phyloP scores from a whole-genome alignment of 2,329 filamentous ascomycete species.

The Neopestalotiopsis rosae region DNA sequence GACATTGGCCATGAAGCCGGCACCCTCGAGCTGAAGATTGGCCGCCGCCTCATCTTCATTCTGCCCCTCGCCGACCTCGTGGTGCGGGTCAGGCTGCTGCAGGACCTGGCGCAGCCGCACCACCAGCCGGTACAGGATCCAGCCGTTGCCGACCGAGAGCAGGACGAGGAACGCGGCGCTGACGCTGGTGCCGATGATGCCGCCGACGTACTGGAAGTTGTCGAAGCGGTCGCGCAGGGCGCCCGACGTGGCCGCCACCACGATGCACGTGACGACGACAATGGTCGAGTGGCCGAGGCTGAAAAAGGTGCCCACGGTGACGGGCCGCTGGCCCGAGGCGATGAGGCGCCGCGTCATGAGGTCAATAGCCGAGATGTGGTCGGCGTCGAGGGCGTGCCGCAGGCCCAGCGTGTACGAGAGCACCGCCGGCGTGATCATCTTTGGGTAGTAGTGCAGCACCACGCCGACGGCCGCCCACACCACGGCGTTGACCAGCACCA shows the following conservation, averaged over 20 bases:
- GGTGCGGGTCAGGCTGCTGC: constrained; percentile 39
- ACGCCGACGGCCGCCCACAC: constrained; percentile 61
- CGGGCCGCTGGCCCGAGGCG: constrained; percentile 82
- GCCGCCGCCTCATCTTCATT: constrained; percentile 39
- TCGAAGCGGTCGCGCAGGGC: constrained; percentile 83
- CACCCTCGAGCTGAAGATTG: constrained; percentile 75
- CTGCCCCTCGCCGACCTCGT: constrained; percentile 31
- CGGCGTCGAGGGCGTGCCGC: constrained; percentile 95
- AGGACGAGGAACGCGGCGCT: constrained; percentile 84
- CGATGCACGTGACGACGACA: constrained; percentile 86
- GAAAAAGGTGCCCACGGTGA: constrained; percentile 94
- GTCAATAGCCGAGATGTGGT: constrained; percentile 87
- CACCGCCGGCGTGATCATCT: constrained; percentile 78
- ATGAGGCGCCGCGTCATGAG: constrained; percentile 91
- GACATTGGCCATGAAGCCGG: constrained; percentile 74
- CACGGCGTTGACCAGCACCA: constrained; percentile 56
- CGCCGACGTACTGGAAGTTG: constrained; percentile 78
- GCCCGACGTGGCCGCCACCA: constrained; percentile 88
- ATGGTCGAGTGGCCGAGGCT: constrained; percentile 93
- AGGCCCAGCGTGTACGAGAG: constrained; percentile 89
- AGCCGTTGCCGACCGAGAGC: constrained; percentile 82
- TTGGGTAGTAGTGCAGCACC: constrained; percentile 57
- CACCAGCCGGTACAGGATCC: constrained; percentile 83
- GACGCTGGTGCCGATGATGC: constrained; percentile 87
- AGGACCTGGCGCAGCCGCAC: constrained; percentile 69